A percentile compares a stretch with the other conserved stretches of the same genome.
Conservation (phyloP, 768 basidiomycete genomes). For the Boletus eberwhitei region DNA sequence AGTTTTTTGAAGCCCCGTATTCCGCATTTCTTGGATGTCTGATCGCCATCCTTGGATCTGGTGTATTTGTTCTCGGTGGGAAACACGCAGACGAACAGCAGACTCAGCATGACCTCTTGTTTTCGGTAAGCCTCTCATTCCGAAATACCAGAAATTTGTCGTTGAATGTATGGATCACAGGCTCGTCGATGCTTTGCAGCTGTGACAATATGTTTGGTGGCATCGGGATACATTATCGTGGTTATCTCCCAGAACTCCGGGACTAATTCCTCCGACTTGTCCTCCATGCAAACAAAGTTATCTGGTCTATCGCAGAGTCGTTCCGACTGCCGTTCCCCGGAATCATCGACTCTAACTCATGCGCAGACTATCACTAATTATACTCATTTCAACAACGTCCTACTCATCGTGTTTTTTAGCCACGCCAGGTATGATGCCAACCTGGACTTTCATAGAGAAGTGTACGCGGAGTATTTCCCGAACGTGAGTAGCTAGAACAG, state of each 20-base stretch:
- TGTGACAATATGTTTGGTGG: not conserved
- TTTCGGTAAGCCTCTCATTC: conserved; percentile 11
- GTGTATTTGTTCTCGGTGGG: not conserved
- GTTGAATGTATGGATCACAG: not conserved
- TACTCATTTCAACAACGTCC: conserved; percentile 39
- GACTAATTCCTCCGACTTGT: not conserved
- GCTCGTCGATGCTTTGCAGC: conserved; percentile 2
- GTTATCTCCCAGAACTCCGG: not conserved
- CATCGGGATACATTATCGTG: conserved; percentile 4
- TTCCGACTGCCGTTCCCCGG: conserved; percentile 16
- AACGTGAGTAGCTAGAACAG: conserved; percentile 34
- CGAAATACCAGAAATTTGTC: not conserved
- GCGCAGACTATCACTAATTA: conserved; percentile 25
- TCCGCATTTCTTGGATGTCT: conserved; percentile 18
- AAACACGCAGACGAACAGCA: not conserved
- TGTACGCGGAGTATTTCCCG: conserved; percentile 47
- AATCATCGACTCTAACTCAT: conserved; percentile 19
- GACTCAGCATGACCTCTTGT: conserved; percentile 1
- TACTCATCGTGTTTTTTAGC: conserved; percentile 50
- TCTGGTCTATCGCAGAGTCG: not conserved
- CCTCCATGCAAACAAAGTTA: not conserved
- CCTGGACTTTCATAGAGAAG: conserved; percentile 44
- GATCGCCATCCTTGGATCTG: conserved; percentile 13
- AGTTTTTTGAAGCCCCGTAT: conserved; percentile 3
- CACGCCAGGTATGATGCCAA: conserved; percentile 46